Base-by-base conservation (phyloP, 768 basidiomycete species). In the Lactarius quietus region DNA sequence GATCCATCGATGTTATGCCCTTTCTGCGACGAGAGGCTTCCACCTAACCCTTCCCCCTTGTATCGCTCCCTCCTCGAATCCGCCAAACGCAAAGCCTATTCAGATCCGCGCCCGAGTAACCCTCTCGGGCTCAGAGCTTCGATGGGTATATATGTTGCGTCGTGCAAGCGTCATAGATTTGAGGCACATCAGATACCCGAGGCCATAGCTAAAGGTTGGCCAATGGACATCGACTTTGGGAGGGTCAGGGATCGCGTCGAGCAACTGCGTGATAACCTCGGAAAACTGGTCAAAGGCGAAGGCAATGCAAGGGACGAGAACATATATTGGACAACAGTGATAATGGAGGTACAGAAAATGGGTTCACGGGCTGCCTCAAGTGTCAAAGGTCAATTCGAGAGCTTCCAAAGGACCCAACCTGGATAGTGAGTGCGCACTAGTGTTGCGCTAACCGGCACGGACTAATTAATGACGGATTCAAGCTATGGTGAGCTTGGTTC, bases 401-500 rank as follows among this genome's bases (percentile, higher is more conserved):
- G 78, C 69, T 95, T 95, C 70, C 84, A 92, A 69, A 89, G 86
- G 76, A 85, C 86, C 5, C 90, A 93, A 70, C 92, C 93, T 31
- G 93, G 94, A 77, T 96, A 95, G 93, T 96, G 72, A 77, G 92
- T 83, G 18, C 38, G 26, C 31, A 31, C 18, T n/a, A 14, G 28
- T 3, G 26, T 38, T 33, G 17, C 39, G 41, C 9, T 9, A n/a
- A 41, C 23, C 31, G 23, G 23, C 18, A 3, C 1, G 39, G 18
- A n/a, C 28, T 65, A 35, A 65, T 52, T 65, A 35, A 65, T 52
- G 36, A 7, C 17, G 17, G 12, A 31, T 28, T 39, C 20, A 63
- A 96, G 93, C 74, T 96, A 95, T 69, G 93, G 93, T 48, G 92
- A 93, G 73, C 81, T 86, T 41, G 93, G 93, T 14, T 90, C 88